Evolutionary conservation across 164 flowering plant species (phyloP).

Genomic region (grape (Vitis vinifera)): DNA sequence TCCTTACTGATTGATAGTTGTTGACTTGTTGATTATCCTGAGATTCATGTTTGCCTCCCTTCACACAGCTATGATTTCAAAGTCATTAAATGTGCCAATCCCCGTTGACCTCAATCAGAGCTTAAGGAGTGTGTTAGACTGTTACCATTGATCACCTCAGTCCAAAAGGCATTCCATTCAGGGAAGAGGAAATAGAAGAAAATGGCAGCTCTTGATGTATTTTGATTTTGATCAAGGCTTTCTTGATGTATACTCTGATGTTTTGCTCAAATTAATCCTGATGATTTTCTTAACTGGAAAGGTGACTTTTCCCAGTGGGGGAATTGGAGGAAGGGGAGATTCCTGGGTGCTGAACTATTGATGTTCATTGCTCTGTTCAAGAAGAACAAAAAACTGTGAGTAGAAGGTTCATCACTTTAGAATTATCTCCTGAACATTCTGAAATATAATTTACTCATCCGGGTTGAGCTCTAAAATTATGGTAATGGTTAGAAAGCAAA

Average conservation of each 20-base stretch:
- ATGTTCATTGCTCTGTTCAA: too few relatives aligned
- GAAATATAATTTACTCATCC: too few relatives aligned
- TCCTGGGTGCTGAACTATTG: conserved; percentile 4
- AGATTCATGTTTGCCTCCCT: conserved; percentile 57
- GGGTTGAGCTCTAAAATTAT: too few relatives aligned
- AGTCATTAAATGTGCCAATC: conserved; percentile 34
- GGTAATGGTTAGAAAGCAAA: too few relatives aligned
- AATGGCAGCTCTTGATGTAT: too few relatives aligned
- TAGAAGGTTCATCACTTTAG: too few relatives aligned
- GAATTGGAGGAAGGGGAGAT: conserved; percentile 48
- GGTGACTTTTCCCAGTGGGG: conserved; percentile 12
- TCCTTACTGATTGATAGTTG: neutral
- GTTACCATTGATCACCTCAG: conserved; percentile 24
- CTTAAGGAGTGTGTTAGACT: conserved; percentile 10
- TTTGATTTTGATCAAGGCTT: too few relatives aligned
- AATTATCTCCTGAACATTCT: too few relatives aligned
- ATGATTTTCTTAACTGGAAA: too few relatives aligned
- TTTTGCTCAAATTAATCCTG: conserved; percentile 11
- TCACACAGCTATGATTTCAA: conserved; percentile 59
- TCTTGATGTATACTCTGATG: too few relatives aligned
- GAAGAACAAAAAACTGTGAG: too few relatives aligned
- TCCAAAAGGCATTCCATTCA: conserved; percentile 37
- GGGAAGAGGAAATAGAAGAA: too few relatives aligned
- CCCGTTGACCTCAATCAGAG: conserved; percentile 12
- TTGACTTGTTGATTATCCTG: neutral